Evolutionary conservation across 1,139 yeast genomes (phyloP), one percentile per base, ranked within the genome.

Genomic region (Geotrichum siamense): DNA sequence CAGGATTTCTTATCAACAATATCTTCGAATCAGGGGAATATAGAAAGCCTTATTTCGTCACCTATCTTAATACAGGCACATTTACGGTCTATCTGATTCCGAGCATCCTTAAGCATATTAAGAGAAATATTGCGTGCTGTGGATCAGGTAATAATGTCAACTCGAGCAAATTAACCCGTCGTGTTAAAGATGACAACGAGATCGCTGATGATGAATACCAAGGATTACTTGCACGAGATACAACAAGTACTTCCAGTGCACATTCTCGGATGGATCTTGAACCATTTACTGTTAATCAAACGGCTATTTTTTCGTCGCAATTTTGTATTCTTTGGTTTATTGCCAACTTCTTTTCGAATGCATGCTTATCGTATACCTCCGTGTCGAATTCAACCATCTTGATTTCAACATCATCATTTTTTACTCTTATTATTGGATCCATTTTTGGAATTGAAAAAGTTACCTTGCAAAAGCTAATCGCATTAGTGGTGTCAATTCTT

Each of bases 341-440:
- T 19, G 94, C 97, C 2, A 91, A 91, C 61, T 71, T 89, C 51
- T 82, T 84, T 45, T 87, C 93, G 28, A 91, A 91, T 62, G 85
- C 95, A 1, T 80, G 94, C 15, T 71, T 89, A 43, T 74, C 84
- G 26, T 89, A 82, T 63, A 91, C 97, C 0, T 80, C 91, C 10
- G 97, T 89, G 25, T 94, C 94, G 8, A 82, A 91, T 16, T 96
- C 93, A 56, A 91, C 97, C 3, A 89, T 91, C 29, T 65, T 91
- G 36, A 82, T 95, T 6, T 82, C 96, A 33, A 87, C 97, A 0
- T 82, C 94, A 5, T 83, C 96, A 12, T 87, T 91, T 60, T 91
- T 91, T 73, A 91, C 98, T 0, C 71, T 91, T 36, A 55, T 87
- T 2, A 71, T 89, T n/a, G 97, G 97, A 0, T 77, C 79, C 45